Base-by-base conservation (phyloP, 257 asterid species). In the Osmanthus fragrans region DNA sequence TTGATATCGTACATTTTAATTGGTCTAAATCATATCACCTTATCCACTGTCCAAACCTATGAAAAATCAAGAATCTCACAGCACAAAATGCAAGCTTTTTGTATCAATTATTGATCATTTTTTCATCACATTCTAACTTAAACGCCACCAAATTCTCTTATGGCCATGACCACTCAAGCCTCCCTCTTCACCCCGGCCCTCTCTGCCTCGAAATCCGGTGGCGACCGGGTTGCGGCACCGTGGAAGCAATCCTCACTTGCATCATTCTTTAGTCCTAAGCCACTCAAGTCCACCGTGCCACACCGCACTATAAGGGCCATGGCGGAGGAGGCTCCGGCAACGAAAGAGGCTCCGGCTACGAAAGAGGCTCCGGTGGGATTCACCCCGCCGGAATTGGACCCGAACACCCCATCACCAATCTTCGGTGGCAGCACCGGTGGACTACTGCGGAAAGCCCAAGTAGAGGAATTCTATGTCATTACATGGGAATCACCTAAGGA, bases 111-210 rank as follows among this genome's bases (percentile, higher is more conserved):
- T 63, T 63, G 68, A 63, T 63, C 13, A 9, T 63, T 63, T 25
- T 10, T 10, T 25, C 34, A 7, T 9, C 33, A 27, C 16, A 60
- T 60, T 63, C 39, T n/a, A 12, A 3, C 54, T 15, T 1, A 13
- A 45, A 45, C 47, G 51, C 37, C 27, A 47, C 18, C 18, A 30
- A 9, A 63, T 7, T 32, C 74, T 54, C 34, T 5, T 76, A 87
- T 87, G 96, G 96, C 97, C 64, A 94, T 91, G 94, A 94, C 97
- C 70, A 86, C 96, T 18, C 96, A 92, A 90, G 88, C 97, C 56
- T 90, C 97, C 79, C 94, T 94, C 88, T 92, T 94, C 91, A 83
- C 93, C 76, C 89, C 93, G 71, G 42, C 96, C 2, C 84, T 88
- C 74, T 85, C 89, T 58, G 83, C 84, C 75, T 16, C 88, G 10